phyloP scores from a whole-genome alignment of 352 stramenopile species.

The Phytophthora tentaculata region DNA sequence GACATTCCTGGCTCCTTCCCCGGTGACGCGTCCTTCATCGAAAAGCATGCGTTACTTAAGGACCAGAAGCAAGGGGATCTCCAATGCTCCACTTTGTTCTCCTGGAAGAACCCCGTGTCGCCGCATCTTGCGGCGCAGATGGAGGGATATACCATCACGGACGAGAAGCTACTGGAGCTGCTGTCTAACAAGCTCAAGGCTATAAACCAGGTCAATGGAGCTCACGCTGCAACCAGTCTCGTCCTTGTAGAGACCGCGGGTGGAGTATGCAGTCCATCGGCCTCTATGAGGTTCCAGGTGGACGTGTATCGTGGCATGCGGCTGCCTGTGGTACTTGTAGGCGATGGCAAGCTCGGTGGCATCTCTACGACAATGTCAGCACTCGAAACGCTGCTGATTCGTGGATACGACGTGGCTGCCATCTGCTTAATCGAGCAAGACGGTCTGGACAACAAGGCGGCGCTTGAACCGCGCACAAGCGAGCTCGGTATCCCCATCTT shows the following conservation, averaged over 20 bases:
- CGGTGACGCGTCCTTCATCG: constrained; percentile 90
- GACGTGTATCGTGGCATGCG: constrained; percentile 93
- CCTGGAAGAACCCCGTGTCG: constrained; percentile 94
- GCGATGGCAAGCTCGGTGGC: constrained; percentile 96
- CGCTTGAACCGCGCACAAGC: constrained; percentile 58
- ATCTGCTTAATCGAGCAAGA: constrained; percentile 88
- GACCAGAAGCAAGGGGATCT: constrained; percentile 28
- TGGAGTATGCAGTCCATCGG: constrained; percentile 92
- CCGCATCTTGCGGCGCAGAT: constrained; percentile 92
- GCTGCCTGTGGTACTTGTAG: constrained; percentile 94
- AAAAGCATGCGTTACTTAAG: constrained; percentile 45
- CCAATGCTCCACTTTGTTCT: constrained; percentile 90
- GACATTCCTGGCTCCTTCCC: constrained; percentile 50
- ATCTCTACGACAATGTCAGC: constrained; percentile 95
- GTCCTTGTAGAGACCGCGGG: constrained; percentile 95
- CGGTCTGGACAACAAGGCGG: constrained; percentile 66
- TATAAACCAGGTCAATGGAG: constrained; percentile 37
- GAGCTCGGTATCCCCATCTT: constrained; percentile 83
- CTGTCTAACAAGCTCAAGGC: constrained; percentile 65
- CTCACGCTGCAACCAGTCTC: constrained; percentile 48
- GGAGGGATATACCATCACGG: constrained; percentile 88
- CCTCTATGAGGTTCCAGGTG: constrained; percentile 90
- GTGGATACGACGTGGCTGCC: constrained; percentile 91
- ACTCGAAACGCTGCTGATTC: constrained; percentile 92
- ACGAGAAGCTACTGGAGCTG: constrained; percentile 84